Evolutionary conservation across 768 basidiomycete genomes (phyloP).

Genomic region (Cantharellus anzutake): DNA sequence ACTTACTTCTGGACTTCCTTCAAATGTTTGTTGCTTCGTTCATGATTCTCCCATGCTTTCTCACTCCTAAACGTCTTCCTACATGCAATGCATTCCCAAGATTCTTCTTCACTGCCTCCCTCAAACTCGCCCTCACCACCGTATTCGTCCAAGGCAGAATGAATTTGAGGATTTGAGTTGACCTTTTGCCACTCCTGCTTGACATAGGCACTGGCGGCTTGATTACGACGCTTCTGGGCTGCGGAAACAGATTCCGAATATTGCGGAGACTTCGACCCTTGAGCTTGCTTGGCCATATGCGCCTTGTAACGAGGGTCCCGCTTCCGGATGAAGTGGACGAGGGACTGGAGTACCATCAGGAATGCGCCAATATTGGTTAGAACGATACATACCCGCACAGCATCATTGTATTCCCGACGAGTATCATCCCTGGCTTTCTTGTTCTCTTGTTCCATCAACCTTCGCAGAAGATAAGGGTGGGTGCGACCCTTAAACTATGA

Average conservation of each 20-base stretch:
- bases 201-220: conserved; percentile 25
- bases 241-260: conserved; percentile 17
- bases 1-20: conserved; percentile 57
- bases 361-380: neutral
- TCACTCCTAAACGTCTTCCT: conserved; percentile 77
- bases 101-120: conserved; percentile 23
- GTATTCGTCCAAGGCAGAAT: conserved; percentile 42
- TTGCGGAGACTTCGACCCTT: neutral
- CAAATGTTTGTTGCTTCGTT: conserved; percentile 84
- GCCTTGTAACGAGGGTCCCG: conserved; percentile 77
- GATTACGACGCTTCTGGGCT: neutral
- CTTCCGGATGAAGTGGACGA: conserved; percentile 60
- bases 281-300: conserved; percentile 27
- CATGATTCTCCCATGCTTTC: conserved; percentile 91
- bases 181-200: conserved; percentile 86
- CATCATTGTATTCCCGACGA: conserved; percentile 82
- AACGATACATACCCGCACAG: conserved; percentile 38
- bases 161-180: conserved; percentile 16
- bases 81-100: conserved; percentile 94
- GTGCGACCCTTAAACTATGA: neutral
- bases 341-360: conserved; percentile 28
- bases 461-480: conserved; percentile 15
- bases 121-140: conserved; percentile 31
- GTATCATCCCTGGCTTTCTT: conserved; percentile 79
- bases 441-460: conserved; percentile 92